Evolutionary conservation across 192 early-diverging fungal genomes (phyloP), one percentile per base, ranked within the genome.

Genomic region (Podila verticillata): DNA sequence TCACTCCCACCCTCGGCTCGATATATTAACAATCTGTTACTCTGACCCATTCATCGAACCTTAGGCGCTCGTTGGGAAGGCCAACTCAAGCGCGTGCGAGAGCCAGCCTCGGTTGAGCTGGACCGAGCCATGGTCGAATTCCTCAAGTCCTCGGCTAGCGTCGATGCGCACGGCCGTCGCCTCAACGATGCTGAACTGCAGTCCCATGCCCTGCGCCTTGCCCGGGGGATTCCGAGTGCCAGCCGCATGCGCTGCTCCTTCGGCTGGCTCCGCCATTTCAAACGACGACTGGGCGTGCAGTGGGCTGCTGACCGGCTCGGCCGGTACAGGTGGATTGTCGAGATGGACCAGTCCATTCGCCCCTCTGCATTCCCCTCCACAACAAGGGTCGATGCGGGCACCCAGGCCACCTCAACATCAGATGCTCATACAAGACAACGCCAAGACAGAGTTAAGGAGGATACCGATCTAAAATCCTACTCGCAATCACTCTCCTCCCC

Each of bases 111-210:
- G 70, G 77, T 80, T 54, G 77, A 80, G 70, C 65, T 80, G 24
- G 77, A 80, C 77, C 77, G 70, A 44, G 77, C 77, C 57, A 80
- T 80, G 77, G 77, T 80, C 7, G 77, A 61, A 17, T 80, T 80
- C 39, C 58, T 80, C 22, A 80, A 80, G 66, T 72, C 69, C 66
- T 65, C 77, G 2, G 70, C 64, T 61, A 72, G 69, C 54, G 77
- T 80, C 4, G 77, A 80, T 57, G 66, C 69, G 22, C 77, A 80
- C 8, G 77, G 77, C 12, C 77, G 77, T 19, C 58, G 77, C 24
- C 70, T 80, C 61, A 80, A 80, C 13, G 77, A 80, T 34, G 77
- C 77, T 61, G 77, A 80, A 57, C 61, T 80, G 13, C 77, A 80
- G 44, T 67, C 77, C 9, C 77, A 80, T 60, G 77, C 77, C 44